Evolutionary conservation across 768 basidiomycete species (phyloP).

Genomic region (Boletales sp.): DNA sequence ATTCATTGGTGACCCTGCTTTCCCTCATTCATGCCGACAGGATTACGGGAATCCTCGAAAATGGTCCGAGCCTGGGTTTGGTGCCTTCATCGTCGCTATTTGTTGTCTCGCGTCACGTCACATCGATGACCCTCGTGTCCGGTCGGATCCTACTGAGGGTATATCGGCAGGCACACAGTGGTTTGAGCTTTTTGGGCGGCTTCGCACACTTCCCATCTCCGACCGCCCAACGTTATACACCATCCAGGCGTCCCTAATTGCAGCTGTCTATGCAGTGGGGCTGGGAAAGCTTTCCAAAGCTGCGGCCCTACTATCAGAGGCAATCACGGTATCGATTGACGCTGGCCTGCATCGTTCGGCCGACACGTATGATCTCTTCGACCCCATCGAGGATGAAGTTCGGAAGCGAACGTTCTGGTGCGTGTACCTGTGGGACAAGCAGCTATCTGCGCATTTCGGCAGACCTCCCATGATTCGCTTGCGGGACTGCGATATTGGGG

Average conservation of each 20-base stretch:
- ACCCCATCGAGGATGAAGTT: constrained; percentile 86
- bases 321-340: constrained; percentile 84
- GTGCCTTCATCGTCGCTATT: constrained; percentile 88
- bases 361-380: constrained; percentile 83
- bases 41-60: constrained; percentile 93
- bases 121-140: constrained; percentile 87
- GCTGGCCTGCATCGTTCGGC: constrained; percentile 86
- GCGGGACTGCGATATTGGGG: constrained; percentile 88
- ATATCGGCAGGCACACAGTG: constrained; percentile 89
- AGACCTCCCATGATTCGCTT: constrained; percentile 83
- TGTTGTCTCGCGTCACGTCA: constrained; percentile 91
- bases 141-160: constrained; percentile 76
- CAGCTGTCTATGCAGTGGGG: constrained; percentile 91
- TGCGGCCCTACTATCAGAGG: constrained; percentile 80
- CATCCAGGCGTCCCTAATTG: constrained; percentile 85
- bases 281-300: constrained; percentile 86
- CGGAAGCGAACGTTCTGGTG: constrained; percentile 97
- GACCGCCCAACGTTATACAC: constrained; percentile 90
- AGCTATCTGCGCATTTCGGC: constrained; percentile 84
- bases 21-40: constrained; percentile 34
- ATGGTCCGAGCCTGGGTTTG: constrained; percentile 95
- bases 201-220: constrained; percentile 85
- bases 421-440: constrained; percentile 96
- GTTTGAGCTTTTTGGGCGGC: constrained; percentile 83
- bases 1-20: constrained; percentile 6